Evolutionary conservation across 2,329 filamentous ascomycete species (phyloP).

Genomic region (Fonsecaea pedrosoi): DNA sequence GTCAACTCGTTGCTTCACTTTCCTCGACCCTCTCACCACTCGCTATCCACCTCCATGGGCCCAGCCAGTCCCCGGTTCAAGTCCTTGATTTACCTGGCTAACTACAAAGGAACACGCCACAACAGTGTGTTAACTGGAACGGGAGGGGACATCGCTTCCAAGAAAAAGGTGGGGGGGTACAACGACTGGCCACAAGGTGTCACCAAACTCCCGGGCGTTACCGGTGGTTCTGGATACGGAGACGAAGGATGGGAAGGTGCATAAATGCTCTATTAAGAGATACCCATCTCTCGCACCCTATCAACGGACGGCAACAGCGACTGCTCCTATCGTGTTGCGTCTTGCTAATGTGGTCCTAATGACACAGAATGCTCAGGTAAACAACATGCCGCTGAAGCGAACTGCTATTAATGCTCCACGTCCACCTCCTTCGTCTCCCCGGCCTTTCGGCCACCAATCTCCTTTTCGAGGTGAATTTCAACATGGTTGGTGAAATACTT

Average conservation of each 20-base stretch:
- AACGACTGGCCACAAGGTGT: background rate
- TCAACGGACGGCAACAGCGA: constrained; percentile 1
- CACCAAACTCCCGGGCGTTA: background rate
- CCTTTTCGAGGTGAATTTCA: constrained; percentile 32
- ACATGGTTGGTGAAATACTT: constrained; percentile 36
- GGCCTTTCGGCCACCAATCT: constrained; percentile 20
- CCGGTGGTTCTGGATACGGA: background rate
- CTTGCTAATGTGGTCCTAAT: background rate
- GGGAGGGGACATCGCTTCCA: background rate
- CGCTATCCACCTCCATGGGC: background rate
- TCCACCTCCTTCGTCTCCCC: constrained; percentile 24
- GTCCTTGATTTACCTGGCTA: background rate
- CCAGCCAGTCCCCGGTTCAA: background rate
- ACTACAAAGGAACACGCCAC: background rate
- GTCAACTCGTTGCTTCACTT: constrained; percentile 10
- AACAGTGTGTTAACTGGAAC: background rate
- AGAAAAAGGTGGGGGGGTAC: background rate
- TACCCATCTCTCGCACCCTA: background rate
- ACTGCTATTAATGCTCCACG: constrained; percentile 2
- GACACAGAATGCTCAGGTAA: background rate
- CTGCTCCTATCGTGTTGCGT: background rate
- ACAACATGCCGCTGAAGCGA: background rate
- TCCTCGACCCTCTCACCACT: background rate
- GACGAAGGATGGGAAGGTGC: background rate
- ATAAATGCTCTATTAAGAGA: background rate